A percentile compares a stretch with the other conserved stretches of the same genome.
phyloP scores from a whole-genome alignment of 2,329 filamentous ascomycete species.

The Setomelanomma holmii region DNA sequence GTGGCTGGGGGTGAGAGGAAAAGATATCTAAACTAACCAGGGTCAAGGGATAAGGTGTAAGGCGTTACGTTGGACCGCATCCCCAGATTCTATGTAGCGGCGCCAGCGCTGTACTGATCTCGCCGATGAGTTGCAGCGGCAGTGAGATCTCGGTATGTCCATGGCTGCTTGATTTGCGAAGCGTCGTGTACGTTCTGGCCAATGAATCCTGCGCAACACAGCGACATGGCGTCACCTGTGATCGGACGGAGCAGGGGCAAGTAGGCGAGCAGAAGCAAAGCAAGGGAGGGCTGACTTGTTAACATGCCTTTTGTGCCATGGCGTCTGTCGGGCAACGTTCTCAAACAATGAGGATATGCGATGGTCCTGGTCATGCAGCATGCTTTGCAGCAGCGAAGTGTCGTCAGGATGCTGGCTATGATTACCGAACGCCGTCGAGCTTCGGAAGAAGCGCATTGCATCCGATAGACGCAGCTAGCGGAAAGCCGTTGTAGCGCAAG shows the following conservation, averaged over 20 bases:
- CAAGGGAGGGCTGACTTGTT: constrained; percentile 43
- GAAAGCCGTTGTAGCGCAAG: constrained; percentile 38
- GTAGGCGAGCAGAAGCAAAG: constrained; percentile 37
- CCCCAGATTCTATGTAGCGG: constrained; percentile 35
- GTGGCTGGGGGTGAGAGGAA: constrained; percentile 31
- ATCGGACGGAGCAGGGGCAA: constrained; percentile 23
- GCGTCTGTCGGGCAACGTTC: constrained; percentile 39
- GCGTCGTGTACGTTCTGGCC: constrained; percentile 24
- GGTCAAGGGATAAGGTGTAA: constrained; percentile 18
- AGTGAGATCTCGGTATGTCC: constrained; percentile 33
- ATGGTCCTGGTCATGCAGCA: constrained; percentile 33
- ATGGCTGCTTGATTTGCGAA: constrained; percentile 28
- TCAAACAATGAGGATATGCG: constrained; percentile 31
- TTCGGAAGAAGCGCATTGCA: constrained; percentile 38
- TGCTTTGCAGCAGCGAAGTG: constrained; percentile 23
- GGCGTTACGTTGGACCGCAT: constrained; percentile 41
- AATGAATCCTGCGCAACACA: constrained; percentile 25
- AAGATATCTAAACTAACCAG: constrained; percentile 29
- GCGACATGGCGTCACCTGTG: constrained; percentile 29
- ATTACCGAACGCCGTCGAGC: constrained; percentile 24
- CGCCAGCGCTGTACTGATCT: constrained; percentile 28
- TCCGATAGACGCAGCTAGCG: constrained; percentile 37
- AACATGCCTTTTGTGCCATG: constrained; percentile 32
- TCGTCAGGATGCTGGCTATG: constrained; percentile 21
- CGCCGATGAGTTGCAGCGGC: constrained; percentile 27